Base-by-base conservation (phyloP, 495 filamentous ascomycete genomes). In the Hypoxylon perforatum region DNA sequence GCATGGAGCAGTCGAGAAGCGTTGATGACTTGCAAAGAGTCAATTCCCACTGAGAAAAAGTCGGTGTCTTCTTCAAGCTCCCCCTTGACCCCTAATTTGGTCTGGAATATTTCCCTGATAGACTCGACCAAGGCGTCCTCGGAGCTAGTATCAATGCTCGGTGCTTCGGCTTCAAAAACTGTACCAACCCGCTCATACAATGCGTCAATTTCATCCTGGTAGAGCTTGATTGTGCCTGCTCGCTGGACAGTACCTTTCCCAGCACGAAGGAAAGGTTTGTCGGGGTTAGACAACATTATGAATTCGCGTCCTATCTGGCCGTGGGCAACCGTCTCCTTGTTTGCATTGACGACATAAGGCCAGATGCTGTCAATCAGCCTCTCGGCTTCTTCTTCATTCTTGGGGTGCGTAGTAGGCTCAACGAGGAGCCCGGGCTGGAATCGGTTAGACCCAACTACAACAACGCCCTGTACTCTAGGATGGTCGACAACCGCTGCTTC, bases 231-330 rank as follows among this genome's bases (percentile, higher is more conserved):
- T 0, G 83, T 83, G 10, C 65, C 57, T 7, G 75, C 74, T 6
- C 86, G 77, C 67, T 84, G 79, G 1, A 87, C 73, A 1, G 83
- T 86, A 0, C 86, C 87, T 73, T 91, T 89, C 0, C 77, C 78
- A 3, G 87, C 81, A 4, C 82, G 73, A 2, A 77, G 67, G 63
- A 90, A 84, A 0, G 86, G 85, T 58, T 84, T 87, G 11, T 76
- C 69, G 0, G 75, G 76, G 0, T 75, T 64, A 1, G 82, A 72
- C 7, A 90, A 53, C 12, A 74, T 28, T 15, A 86, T 76, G 42
- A 77, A 70, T 12, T 73, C 70, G 23, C 78, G 73, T 11, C 74
- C 70, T 38, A 82, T 78, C 63, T 73, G 77, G 36, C 79, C 81
- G 56, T 84, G 78, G 1, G 78, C 77, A 0, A 82, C 81, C 0